A percentile compares a stretch with the other conserved stretches of the same genome.
Evolutionary conservation across 2,329 filamentous ascomycete species (phyloP).

Genomic region (Cercospora sesami): DNA sequence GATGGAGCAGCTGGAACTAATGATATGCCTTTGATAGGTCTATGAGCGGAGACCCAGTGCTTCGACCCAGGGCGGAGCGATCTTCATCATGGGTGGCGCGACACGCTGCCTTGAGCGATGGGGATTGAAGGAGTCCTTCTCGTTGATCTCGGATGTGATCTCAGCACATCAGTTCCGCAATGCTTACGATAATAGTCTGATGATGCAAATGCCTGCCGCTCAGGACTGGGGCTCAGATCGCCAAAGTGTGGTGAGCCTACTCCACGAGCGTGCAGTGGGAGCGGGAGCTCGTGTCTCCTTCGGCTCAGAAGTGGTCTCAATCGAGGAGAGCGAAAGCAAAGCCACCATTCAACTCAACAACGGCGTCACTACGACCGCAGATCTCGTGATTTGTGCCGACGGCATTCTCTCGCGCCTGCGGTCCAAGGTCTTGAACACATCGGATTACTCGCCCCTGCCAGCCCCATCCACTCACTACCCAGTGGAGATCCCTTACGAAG

Average conservation of each 20-base stretch:
- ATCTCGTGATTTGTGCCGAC: not conserved
- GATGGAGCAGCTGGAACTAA: not conserved
- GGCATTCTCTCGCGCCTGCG: not conserved
- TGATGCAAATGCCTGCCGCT: not conserved
- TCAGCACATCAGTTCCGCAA: not conserved
- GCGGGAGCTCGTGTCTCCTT: not conserved
- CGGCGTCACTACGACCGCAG: not conserved
- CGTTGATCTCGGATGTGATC: not conserved
- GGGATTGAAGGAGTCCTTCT: not conserved
- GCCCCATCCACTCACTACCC: not conserved
- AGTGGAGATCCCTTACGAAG: not conserved
- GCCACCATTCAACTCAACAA: not conserved
- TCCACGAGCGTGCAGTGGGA: not conserved
- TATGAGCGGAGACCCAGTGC: not conserved
- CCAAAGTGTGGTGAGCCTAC: not conserved
- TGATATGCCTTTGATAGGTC: not conserved
- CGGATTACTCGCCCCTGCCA: not conserved
- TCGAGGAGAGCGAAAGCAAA: not conserved
- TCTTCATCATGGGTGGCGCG: not conserved
- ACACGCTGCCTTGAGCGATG: not conserved
- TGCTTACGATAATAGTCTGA: not conserved
- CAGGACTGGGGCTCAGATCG: not conserved
- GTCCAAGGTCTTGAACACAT: not conserved
- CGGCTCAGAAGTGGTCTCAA: not conserved
- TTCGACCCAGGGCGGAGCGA: not conserved